phyloP scores from a whole-genome alignment of 306 rosid species.

The Cucumis melo region DNA sequence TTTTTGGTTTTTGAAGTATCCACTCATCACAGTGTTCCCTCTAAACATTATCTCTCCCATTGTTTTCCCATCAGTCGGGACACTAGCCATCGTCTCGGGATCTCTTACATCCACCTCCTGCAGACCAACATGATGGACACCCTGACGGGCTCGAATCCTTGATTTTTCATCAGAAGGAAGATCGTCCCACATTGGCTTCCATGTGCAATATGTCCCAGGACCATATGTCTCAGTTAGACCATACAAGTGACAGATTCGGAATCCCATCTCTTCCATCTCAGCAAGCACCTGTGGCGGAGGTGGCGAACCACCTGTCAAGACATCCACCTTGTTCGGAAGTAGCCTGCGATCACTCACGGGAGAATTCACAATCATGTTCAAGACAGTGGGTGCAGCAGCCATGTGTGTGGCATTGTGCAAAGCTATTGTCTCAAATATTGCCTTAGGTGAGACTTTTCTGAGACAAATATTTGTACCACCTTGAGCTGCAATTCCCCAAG shows the following conservation, averaged over 20 bases:
- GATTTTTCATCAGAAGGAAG: constrained; percentile 33
- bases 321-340: constrained; percentile 44
- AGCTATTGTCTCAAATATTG: constrained; percentile 38
- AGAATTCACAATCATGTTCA: constrained; percentile 76
- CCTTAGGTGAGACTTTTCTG: constrained; percentile 46
- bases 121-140: constrained; percentile 48
- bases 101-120: constrained; percentile 55
- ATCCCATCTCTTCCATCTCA: constrained; percentile 77
- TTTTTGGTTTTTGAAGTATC: constrained; percentile 50
- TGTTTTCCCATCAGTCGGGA: constrained; percentile 59
- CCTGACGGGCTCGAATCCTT: constrained; percentile 51
- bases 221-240: constrained; percentile 82
- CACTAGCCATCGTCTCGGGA: constrained; percentile 49
- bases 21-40: constrained; percentile 90
- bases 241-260: constrained; percentile 48
- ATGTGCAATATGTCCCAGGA: constrained; percentile 53
- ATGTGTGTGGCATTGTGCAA: constrained; percentile 57
- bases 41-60: constrained; percentile 67
- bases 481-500: constrained; percentile 80
- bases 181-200: constrained; percentile 68
- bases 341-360: constrained; percentile 22
- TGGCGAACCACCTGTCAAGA: constrained; percentile 61
- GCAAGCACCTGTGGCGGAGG: constrained; percentile 56
- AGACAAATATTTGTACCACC: constrained; percentile 60
- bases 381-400: constrained; percentile 75